These are phyloP conservation scores for Mortierella sp. DNA, from an alignment of 371 early-diverging fungal genomes.

Conservation along the genomic window DNA sequence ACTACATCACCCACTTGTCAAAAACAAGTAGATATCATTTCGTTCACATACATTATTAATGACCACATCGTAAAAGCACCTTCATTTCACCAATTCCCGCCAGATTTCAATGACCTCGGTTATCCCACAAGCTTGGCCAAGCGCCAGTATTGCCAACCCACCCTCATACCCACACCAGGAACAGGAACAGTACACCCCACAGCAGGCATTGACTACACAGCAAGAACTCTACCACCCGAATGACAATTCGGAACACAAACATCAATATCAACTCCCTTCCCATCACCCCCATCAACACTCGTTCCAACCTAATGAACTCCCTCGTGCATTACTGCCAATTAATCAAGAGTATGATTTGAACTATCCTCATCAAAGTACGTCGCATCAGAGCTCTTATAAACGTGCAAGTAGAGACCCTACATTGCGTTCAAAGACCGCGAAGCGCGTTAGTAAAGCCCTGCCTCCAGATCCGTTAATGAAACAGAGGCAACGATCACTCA, in stretches of 20 bases:
- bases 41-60: background rate
- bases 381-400: slow-evolving; percentile 4
- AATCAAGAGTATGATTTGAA: slow-evolving; percentile 18
- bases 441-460: slow-evolving; percentile 36
- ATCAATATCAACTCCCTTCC: slow-evolving; percentile 10
- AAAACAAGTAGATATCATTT: background rate
- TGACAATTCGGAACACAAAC: background rate
- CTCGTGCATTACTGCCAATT: slow-evolving; percentile 1
- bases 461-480: slow-evolving; percentile 20
- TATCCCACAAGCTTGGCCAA: slow-evolving; percentile 18
- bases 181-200: background rate
- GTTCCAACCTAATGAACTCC: background rate
- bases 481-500: slow-evolving; percentile 14
- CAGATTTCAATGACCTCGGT: slow-evolving; percentile 25
- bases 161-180: background rate
- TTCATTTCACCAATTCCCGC: background rate
- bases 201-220: background rate
- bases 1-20: background rate
- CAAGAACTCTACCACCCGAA: background rate
- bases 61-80: background rate
- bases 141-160: background rate
- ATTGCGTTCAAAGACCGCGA: slow-evolving; percentile 20
- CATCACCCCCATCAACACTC: background rate
- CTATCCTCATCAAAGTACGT: slow-evolving; percentile 10
- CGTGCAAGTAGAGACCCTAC: slow-evolving; percentile 12